Evolutionary conservation across 441 rosid genomes (phyloP), one percentile per base, ranked within the genome.

Genomic region (Melastoma candidum): DNA sequence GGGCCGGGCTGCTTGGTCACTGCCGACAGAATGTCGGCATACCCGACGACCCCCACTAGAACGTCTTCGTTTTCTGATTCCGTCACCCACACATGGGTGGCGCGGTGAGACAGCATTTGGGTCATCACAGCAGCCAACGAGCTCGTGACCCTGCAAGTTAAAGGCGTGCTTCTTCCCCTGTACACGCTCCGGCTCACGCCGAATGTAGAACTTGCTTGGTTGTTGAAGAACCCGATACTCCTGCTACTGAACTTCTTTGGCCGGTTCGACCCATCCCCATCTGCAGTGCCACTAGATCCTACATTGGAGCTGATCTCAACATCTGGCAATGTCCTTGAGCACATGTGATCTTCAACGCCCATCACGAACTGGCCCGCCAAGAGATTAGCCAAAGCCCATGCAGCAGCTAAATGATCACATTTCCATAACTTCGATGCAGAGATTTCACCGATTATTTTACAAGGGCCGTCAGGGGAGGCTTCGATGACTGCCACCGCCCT

Each of bases 111-210:
- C 11, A 88, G 77, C 92, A 92, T 92, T 61, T 92, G 98, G 51
- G 98, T 95, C 98, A 92, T 92, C 2, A 92, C 94, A 0, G 97
- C 98, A 2, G 98, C 98, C 53, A 92, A 63, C 0, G 96, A 85
- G 63, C 95, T 88, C 1, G 89, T 77, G 36, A 63, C 67, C 69
- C 79, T 85, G 60, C 98, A 92, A 2, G 95, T 88, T 63, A 92
- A 65, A 1, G 98, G 97, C 2, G 95, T 83, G 47, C 85, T 88
- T 72, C 98, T 74, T 49, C 98, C 97, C 68, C 95, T 71, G 49
- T 92, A 92, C 84, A 86, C 79, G 81, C 82, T 85, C 79, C 96
- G 70, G 41, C 88, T 80, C 0, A 63, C 60, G n/a, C 86, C 53
- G 22, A 46, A 47, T 29, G 52, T 48, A 0, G 89, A 73, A 72